A percentile compares a stretch with the other conserved stretches of the same genome.
Evolutionary conservation across 306 rosid genomes (phyloP).

Genomic region (Ziziphus jujuba): DNA sequence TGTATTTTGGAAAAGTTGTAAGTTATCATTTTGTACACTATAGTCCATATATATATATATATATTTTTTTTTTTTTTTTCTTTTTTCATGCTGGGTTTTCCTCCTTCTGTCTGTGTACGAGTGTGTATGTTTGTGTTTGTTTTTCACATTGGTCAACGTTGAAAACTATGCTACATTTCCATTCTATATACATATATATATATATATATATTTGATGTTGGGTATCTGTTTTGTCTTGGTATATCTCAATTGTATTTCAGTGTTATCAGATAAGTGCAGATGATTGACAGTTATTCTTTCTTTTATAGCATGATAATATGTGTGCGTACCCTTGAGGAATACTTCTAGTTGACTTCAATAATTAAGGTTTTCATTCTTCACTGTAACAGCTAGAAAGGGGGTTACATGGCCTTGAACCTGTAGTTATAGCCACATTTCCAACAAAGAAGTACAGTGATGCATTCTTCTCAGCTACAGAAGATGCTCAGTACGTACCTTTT

Average conservation of each 20-base stretch:
- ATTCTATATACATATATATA: too few species aligned
- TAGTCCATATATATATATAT: neutral
- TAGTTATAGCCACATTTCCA: conserved; percentile 64
- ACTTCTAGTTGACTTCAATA: conserved; percentile 24
- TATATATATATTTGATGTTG: neutral
- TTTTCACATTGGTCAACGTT: neutral
- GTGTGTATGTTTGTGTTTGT: neutral
- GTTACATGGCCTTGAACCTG: conserved; percentile 69
- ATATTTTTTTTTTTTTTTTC: neutral
- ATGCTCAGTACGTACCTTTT: conserved; percentile 75
- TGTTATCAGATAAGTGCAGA: too few species aligned
- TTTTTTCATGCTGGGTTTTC: too few species aligned
- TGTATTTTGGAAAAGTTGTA: neutral
- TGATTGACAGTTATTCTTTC: neutral
- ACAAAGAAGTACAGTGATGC: conserved; percentile 80
- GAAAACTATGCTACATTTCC: neutral
- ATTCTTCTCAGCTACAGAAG: conserved; percentile 62
- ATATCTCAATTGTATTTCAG: too few species aligned
- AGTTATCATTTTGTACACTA: too few species aligned
- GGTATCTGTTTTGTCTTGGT: neutral
- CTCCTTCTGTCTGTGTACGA: too few species aligned
- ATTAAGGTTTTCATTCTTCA: conserved; percentile 18
- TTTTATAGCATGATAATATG: conserved; percentile 19
- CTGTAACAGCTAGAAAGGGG: conserved; percentile 78
- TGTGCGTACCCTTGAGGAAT: conserved; percentile 7